Percentiles rank a stretch among this genome's conserved stretches.
Evolutionary conservation across 768 basidiomycete genomes (phyloP).

Genomic region (Boletus sp.): DNA sequence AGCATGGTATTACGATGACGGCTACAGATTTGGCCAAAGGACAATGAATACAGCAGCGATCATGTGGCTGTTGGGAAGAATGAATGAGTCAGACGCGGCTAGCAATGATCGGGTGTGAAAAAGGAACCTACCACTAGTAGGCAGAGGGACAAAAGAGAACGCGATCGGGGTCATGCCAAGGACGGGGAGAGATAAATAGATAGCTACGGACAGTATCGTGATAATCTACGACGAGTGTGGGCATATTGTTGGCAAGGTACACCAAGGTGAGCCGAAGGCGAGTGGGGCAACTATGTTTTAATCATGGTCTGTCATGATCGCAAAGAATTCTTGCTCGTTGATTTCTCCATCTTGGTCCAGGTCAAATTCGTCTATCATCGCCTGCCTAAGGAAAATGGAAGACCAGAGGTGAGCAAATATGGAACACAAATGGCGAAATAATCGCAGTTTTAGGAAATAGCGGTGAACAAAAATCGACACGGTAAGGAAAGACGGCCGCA

Average conservation of each 20-base stretch:
- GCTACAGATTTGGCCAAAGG: slow-evolving; percentile 14
- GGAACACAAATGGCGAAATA: slow-evolving; percentile 15
- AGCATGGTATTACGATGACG: slow-evolving; percentile 14
- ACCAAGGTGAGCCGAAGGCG: neutral
- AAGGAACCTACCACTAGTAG: slow-evolving; percentile 14
- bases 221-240: slow-evolving; percentile 10
- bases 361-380: slow-evolving; percentile 99
- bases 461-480: slow-evolving; percentile 26
- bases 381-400: slow-evolving; percentile 65
- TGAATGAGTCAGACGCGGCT: slow-evolving; percentile 15
- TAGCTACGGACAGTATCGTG: slow-evolving; percentile 10
- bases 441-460: slow-evolving; percentile 17
- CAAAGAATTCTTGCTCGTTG: slow-evolving; percentile 93
- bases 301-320: slow-evolving; percentile 94
- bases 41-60: slow-evolving; percentile 24
- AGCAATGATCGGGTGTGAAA: slow-evolving; percentile 21
- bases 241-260: neutral
- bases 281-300: slow-evolving; percentile 36
- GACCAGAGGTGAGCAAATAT: slow-evolving; percentile 32
- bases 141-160: slow-evolving; percentile 4
- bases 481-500: slow-evolving; percentile 15
- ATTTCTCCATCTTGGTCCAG: slow-evolving; percentile 98
- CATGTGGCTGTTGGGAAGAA: slow-evolving; percentile 18
- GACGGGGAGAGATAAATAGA: slow-evolving; percentile 16
- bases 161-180: slow-evolving; percentile 24